These are phyloP conservation scores for Clathrus columnatus DNA, from an alignment of 768 basidiomycete species.

Conservation along the genomic window DNA sequence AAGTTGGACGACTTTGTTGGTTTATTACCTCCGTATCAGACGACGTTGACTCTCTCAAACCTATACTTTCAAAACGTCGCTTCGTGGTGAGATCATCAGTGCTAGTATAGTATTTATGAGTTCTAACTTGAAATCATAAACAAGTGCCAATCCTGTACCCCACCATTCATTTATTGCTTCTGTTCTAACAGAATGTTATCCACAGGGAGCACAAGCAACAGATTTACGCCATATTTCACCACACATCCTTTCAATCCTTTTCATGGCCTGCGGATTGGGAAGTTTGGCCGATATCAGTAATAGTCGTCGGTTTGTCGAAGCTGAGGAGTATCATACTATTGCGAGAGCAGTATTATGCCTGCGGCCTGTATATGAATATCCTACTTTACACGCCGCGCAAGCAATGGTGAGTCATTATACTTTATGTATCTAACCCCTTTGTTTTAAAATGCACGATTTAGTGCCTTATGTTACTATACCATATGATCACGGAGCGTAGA, in stretches of 20 bases:
- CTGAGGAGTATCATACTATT: constrained; percentile 5
- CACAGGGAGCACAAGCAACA: neutral
- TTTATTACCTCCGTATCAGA: constrained; percentile 3
- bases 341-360: constrained; percentile 6
- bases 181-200: constrained; percentile 2
- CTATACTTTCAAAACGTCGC: constrained; percentile 1
- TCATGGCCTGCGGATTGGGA: constrained; percentile 8
- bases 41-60: neutral
- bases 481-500: constrained; percentile 6
- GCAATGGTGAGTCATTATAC: constrained; percentile 2
- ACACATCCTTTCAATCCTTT: constrained; percentile 6
- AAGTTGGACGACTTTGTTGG: constrained; percentile 6
- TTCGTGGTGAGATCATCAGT: constrained; percentile 10
- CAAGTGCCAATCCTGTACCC: constrained; percentile 2
- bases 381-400: constrained; percentile 3
- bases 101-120: no score
- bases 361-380: constrained; percentile 8
- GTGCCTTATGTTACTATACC: constrained; percentile 9
- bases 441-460: neutral
- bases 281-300: neutral
- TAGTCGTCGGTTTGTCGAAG: constrained; percentile 1
- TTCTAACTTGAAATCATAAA: no score
- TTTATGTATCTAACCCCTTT: neutral
- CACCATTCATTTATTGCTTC: neutral
- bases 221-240: neutral